Percentiles rank a stretch among this genome's conserved stretches.
These are phyloP conservation scores for Akebia trifoliata DNA, from an alignment of 164 flowering plant genomes.

Conservation along the genomic window DNA sequence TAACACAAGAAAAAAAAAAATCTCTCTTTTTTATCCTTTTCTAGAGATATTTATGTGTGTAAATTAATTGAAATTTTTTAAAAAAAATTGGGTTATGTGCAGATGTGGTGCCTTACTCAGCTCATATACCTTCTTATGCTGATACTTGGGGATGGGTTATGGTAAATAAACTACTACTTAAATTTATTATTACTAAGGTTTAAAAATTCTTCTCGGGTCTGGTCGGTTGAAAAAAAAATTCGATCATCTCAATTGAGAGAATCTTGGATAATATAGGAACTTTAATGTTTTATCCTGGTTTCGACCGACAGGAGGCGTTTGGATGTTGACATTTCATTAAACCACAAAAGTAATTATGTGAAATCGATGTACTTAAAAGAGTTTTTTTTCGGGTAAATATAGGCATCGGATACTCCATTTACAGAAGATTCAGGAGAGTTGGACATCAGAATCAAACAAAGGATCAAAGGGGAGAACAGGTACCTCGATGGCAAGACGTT, in stretches of 20 bases:
- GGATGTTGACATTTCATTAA: background rate
- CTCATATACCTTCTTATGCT: conserved; percentile 93
- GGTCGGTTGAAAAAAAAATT: background rate
- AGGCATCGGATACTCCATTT: conserved; percentile 88
- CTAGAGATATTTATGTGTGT: background rate
- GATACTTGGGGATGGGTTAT: conserved; percentile 99
- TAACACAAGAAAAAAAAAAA: conserved; percentile 2
- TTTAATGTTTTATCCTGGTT: too few species aligned
- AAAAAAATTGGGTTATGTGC: conserved; percentile 20
- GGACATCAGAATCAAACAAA: conserved; percentile 59
- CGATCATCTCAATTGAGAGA: too few species aligned
- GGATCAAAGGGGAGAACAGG: conserved; percentile 70
- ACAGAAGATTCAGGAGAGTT: conserved; percentile 53
- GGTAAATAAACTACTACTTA: conserved; percentile 42
- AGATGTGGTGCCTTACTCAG: conserved; percentile 94
- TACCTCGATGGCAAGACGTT: conserved; percentile 78
- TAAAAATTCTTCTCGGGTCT: too few species aligned
- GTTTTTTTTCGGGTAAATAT: background rate
- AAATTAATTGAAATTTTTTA: background rate
- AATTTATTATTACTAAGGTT: too few species aligned
- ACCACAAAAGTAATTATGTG: background rate
- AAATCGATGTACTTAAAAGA: background rate
- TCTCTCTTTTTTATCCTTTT: background rate
- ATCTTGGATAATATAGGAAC: too few species aligned
- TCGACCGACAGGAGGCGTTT: too few species aligned